phyloP scores from a whole-genome alignment of 371 early-diverging fungal genomes.

The Neoconidiobolus thromboides region DNA sequence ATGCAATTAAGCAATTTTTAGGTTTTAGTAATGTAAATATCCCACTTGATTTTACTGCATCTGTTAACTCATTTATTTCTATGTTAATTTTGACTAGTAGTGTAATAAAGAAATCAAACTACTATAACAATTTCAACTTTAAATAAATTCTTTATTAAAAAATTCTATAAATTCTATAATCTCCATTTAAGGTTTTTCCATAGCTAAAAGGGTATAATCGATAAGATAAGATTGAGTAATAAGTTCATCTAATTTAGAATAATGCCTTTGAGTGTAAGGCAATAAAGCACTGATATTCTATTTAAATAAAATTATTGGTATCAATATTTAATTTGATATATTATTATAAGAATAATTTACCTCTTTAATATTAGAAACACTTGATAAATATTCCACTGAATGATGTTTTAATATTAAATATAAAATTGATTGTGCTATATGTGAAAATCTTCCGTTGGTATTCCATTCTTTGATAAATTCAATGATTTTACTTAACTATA shows the following conservation, averaged over 20 bases:
- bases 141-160: no score
- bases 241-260: conserved; percentile 54
- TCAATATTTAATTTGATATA: no score
- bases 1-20: no score
- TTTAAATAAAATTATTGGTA: not conserved
- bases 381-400: conserved; percentile 37
- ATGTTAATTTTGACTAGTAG: no score
- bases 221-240: conserved; percentile 73
- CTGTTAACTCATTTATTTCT: no score
- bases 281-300: conserved; percentile 52
- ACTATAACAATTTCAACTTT: no score
- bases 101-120: no score
- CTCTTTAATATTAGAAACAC: conserved; percentile 59
- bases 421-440: conserved; percentile 64
- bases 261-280: conserved; percentile 87
- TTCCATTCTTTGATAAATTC: conserved; percentile 88
- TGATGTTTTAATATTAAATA: conserved; percentile 47
- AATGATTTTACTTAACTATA: conserved; percentile 48
- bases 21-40: no score
- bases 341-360: conserved; percentile 12
- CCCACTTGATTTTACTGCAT: no score
- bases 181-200: conserved; percentile 18
- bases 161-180: no score
- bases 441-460: conserved; percentile 63
- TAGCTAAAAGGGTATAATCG: conserved; percentile 66